phyloP scores from a whole-genome alignment of 306 rosid genomes.

The Hylodesmum podocarpum region DNA sequence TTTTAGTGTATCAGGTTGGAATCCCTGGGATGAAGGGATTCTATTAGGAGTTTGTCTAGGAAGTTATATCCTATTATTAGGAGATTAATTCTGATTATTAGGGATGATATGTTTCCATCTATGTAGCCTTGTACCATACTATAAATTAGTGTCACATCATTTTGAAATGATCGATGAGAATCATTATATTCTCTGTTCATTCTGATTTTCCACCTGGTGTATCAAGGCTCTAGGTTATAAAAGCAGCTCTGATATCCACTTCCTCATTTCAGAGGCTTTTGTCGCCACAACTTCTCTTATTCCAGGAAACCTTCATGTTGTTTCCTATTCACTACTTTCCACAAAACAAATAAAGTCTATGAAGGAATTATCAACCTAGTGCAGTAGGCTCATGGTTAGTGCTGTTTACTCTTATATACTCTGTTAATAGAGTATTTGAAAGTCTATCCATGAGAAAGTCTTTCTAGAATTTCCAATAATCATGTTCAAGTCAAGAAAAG shows the following conservation, averaged over 20 bases:
- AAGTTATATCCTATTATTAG: not conserved
- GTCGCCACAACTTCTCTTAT: not conserved
- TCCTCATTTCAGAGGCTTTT: not conserved
- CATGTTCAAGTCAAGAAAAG: conserved; percentile 19
- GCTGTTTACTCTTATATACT: conserved; percentile 23
- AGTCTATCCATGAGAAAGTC: conserved; percentile 3
- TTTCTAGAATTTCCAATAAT: conserved; percentile 15
- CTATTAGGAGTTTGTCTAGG: not conserved
- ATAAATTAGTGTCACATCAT: not conserved
- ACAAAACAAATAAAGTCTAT: conserved; percentile 1
- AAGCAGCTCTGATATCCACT: not conserved
- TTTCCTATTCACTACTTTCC: not conserved
- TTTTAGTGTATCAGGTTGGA: not conserved
- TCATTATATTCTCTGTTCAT: not conserved
- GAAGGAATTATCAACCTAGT: conserved; percentile 12
- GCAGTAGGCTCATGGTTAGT: not conserved
- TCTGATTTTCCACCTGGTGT: not conserved
- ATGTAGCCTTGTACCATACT: not conserved
- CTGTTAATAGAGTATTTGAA: conserved; percentile 6
- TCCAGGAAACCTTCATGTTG: not conserved
- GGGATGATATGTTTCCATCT: not conserved
- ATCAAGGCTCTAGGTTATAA: not conserved
- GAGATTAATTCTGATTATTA: not conserved
- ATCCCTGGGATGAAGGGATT: not conserved
- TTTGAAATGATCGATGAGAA: not conserved